A percentile compares a stretch with the other conserved stretches of the same genome.
Conservation (phyloP, 2,329 filamentous ascomycete genomes). For the Colletotrichum liaoningense region DNA sequence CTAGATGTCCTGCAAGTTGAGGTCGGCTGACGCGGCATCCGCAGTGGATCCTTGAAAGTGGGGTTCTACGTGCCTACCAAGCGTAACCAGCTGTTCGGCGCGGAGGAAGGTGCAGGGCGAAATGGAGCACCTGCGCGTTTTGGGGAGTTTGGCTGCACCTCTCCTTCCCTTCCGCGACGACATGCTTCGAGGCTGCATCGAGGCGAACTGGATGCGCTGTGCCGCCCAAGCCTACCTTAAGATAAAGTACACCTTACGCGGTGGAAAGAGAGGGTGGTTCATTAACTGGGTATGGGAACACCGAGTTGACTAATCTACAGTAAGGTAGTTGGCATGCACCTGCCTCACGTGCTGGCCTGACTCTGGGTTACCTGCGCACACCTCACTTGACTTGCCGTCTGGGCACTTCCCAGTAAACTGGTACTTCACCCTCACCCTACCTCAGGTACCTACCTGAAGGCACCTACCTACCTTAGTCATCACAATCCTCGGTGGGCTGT, state of each 20-base stretch:
- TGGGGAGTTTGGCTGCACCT: not conserved
- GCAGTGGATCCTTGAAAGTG: not conserved
- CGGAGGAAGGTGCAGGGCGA: slow-evolving; percentile 3
- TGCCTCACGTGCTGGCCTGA: not conserved
- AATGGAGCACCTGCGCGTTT: not conserved
- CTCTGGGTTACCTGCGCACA: not conserved
- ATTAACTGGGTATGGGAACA: not conserved
- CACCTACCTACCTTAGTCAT: not conserved
- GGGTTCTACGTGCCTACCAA: not conserved
- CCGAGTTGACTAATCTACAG: not conserved
- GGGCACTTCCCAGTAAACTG: not conserved
- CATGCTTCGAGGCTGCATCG: slow-evolving; percentile 32
- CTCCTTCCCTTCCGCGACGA: not conserved
- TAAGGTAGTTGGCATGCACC: not conserved
- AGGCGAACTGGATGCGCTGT: slow-evolving; percentile 7
- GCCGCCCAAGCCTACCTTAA: not conserved
- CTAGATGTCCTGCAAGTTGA: not conserved
- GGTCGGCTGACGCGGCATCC: slow-evolving; percentile 28
- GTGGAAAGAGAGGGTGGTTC: too few species aligned
- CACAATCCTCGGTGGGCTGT: not conserved
- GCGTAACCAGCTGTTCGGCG: not conserved
- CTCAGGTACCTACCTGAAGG: too few species aligned
- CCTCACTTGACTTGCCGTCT: not conserved
- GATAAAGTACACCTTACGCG: too few species aligned
- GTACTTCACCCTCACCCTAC: not conserved